Conservation (phyloP, 202 grass and related monocot species). For the Schoenoplectus triqueter region DNA sequence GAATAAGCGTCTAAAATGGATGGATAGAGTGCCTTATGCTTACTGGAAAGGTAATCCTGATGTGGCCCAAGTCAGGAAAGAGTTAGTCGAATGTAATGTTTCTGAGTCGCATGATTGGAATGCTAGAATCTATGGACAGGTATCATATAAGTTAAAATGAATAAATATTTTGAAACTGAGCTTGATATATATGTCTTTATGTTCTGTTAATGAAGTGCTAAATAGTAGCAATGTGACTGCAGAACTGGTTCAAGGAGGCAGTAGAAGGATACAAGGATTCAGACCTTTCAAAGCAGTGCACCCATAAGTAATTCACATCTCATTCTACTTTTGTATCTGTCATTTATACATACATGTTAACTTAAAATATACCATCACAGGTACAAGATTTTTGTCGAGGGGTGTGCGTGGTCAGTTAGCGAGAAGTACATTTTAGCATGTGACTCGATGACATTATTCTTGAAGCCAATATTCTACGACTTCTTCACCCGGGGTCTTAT, state of each 20-base stretch:
- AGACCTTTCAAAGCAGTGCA: slow-evolving; percentile 73
- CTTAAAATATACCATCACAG: slow-evolving; percentile 39
- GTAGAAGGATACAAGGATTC: slow-evolving; percentile 64
- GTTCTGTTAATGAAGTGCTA: not conserved
- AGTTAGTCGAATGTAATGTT: slow-evolving; percentile 75
- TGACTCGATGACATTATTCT: slow-evolving; percentile 75
- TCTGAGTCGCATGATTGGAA: slow-evolving; percentile 72
- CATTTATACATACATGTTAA: not conserved
- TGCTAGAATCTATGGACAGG: slow-evolving; percentile 75
- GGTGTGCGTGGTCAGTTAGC: slow-evolving; percentile 85
- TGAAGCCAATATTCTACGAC: slow-evolving; percentile 78
- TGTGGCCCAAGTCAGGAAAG: slow-evolving; percentile 57
- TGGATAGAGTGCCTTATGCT: slow-evolving; percentile 74
- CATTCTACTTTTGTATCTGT: not conserved
- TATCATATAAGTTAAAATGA: slow-evolving; percentile 32
- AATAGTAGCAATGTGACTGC: not conserved
- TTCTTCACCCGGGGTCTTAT: slow-evolving; percentile 84
- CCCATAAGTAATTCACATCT: slow-evolving; percentile 51
- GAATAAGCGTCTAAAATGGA: slow-evolving; percentile 57
- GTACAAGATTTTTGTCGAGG: slow-evolving; percentile 95
- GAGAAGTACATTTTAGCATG: slow-evolving; percentile 95
- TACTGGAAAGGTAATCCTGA: slow-evolving; percentile 94
- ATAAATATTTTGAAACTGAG: slow-evolving; percentile 17
- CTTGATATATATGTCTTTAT: not conserved
- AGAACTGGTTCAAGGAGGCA: slow-evolving; percentile 86